These are phyloP conservation scores for Cunninghamia lanceolata DNA, from an alignment of 75 land plant genomes.

Conservation along the genomic window DNA sequence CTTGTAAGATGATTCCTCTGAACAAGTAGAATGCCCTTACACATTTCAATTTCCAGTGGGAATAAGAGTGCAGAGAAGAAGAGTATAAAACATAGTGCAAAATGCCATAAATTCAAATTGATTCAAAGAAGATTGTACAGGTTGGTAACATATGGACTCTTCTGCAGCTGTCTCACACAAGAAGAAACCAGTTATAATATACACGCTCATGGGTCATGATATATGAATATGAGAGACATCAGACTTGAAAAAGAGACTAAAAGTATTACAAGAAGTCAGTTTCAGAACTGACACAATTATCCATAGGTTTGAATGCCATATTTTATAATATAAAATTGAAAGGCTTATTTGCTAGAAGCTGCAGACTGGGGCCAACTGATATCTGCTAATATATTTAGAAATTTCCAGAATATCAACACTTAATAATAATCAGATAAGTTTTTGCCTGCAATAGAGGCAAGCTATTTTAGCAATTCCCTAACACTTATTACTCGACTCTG, in stretches of 20 bases:
- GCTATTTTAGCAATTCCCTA: not conserved
- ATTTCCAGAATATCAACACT: not conserved
- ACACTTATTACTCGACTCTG: not conserved
- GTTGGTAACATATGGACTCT: too few species aligned
- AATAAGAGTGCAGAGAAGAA: not conserved
- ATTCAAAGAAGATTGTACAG: not conserved
- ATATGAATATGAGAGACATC: not conserved
- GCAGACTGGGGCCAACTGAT: not conserved
- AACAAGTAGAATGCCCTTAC: not conserved
- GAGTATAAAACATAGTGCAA: not conserved
- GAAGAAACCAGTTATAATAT: too few species aligned
- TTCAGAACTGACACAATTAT: not conserved
- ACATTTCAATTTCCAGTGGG: not conserved
- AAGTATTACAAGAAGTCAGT: not conserved
- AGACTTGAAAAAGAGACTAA: not conserved
- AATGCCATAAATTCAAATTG: not conserved
- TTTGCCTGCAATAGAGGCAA: not conserved
- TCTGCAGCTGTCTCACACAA: too few species aligned
- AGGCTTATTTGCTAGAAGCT: not conserved
- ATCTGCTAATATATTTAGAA: not conserved
- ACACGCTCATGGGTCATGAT: not conserved
- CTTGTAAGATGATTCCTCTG: not conserved
- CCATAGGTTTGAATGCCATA: not conserved
- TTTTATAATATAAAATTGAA: too few species aligned
- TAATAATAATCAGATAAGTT: not conserved